Percentiles rank a stretch among this genome's conserved stretches.
Evolutionary conservation across 495 filamentous ascomycete genomes (phyloP).

Genomic region (Aspergillus diversus): DNA sequence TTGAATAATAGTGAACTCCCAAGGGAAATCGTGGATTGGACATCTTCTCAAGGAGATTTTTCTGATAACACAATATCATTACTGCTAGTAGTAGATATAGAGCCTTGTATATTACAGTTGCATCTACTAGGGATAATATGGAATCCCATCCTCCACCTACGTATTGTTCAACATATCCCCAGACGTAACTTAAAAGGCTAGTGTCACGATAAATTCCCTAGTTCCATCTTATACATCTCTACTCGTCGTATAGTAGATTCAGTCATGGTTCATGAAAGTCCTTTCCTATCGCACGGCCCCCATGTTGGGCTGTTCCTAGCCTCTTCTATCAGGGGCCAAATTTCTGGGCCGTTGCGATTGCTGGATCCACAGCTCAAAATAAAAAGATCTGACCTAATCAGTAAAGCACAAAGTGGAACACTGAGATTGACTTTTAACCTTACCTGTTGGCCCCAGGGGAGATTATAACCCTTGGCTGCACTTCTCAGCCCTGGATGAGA

Average conservation of each 20-base stretch:
- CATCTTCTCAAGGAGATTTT: too few species aligned
- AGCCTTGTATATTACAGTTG: too few species aligned
- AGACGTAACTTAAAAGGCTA: too few species aligned
- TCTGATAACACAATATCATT: too few species aligned
- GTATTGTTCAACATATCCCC: too few species aligned
- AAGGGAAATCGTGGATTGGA: too few species aligned
- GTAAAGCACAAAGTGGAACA: neutral
- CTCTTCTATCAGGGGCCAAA: neutral
- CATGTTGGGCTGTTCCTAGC: neutral
- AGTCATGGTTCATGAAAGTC: neutral
- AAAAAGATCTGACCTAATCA: constrained; percentile 11
- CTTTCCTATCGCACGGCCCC: neutral
- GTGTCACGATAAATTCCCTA: neutral
- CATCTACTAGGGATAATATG: too few species aligned
- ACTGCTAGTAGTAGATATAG: too few species aligned
- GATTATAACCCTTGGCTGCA: constrained; percentile 1
- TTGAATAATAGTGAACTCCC: too few species aligned
- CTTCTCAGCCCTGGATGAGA: constrained; percentile 5
- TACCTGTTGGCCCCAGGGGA: neutral
- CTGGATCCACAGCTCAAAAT: neutral
- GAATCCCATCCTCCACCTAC: too few species aligned
- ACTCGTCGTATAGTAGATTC: neutral
- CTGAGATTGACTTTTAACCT: neutral
- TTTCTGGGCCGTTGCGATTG: neutral
- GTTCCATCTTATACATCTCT: neutral